Evolutionary conservation across 1,139 yeast genomes (phyloP).

Genomic region (Yamadazyma oceani): DNA sequence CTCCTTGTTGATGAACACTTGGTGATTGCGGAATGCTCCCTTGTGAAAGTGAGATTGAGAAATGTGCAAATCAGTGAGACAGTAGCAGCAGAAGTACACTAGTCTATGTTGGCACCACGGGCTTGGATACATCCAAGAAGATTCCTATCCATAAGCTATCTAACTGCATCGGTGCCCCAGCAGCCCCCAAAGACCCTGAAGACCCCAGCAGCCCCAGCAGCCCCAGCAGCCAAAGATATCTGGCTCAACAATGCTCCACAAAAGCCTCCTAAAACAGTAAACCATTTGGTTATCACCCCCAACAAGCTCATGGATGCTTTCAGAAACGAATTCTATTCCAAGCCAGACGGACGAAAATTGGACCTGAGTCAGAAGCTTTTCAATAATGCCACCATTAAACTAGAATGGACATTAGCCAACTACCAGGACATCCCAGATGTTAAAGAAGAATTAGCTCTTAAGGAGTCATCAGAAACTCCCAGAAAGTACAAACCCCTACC

Average conservation of each 20-base stretch:
- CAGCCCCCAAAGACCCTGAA: no score
- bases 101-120: no score
- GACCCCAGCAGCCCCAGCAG: background rate
- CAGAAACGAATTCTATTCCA: slow-evolving; percentile 17
- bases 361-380: slow-evolving; percentile 34
- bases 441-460: slow-evolving; percentile 22
- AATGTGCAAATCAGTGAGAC: background rate
- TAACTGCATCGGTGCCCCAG: slow-evolving; percentile 3
- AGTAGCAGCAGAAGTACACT: no score
- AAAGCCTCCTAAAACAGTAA: slow-evolving; percentile 7
- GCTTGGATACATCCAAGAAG: no score
- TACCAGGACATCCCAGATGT: slow-evolving; percentile 62
- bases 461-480: slow-evolving; percentile 21
- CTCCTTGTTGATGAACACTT: background rate
- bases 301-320: slow-evolving; percentile 24
- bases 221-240: slow-evolving; percentile 5
- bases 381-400: slow-evolving; percentile 38
- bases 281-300: slow-evolving; percentile 24
- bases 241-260: no score
- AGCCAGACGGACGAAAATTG: slow-evolving; percentile 11
- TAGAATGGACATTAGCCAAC: slow-evolving; percentile 61
- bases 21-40: no score
- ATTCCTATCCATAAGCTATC: slow-evolving; percentile 5
- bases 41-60: slow-evolving; percentile 1
- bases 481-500: slow-evolving; percentile 42